Evolutionary conservation across 306 rosid genomes (phyloP).

Genomic region (Vicia faba): DNA sequence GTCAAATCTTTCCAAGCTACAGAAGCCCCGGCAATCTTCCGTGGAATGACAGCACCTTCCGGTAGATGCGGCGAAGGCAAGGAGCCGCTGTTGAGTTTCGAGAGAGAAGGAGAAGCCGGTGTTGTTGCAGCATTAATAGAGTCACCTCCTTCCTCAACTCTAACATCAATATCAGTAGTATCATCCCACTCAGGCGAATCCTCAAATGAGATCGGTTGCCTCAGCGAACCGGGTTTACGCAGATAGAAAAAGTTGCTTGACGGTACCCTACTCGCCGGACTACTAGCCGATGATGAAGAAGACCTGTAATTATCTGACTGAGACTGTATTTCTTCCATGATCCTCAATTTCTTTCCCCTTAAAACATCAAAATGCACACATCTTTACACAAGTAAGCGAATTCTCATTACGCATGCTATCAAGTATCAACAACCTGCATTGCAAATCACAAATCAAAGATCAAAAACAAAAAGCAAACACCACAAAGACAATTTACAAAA

Average conservation of each 20-base stretch:
- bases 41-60: conserved; percentile 62
- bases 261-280: conserved; percentile 96
- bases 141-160: conserved; percentile 89
- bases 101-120: conserved; percentile 88
- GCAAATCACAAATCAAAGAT: conserved; percentile 35
- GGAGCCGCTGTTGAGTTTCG: conserved; percentile 85
- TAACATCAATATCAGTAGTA: conserved; percentile 70
- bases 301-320: conserved; percentile 95
- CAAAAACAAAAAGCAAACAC: not conserved
- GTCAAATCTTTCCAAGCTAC: conserved; percentile 97
- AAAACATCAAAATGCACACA: conserved; percentile 18
- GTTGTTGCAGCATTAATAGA: conserved; percentile 75
- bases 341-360: not conserved
- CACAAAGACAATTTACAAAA: conserved; percentile 18
- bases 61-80: conserved; percentile 84
- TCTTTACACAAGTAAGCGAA: conserved; percentile 34
- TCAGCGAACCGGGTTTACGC: conserved; percentile 89
- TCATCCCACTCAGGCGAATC: conserved; percentile 99
- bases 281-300: conserved; percentile 94
- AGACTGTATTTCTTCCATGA: conserved; percentile 95
- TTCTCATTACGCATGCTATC: not conserved
- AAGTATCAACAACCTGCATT: conserved; percentile 25
- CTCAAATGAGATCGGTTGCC: conserved; percentile 97
- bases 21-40: conserved; percentile 86
- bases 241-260: conserved; percentile 96